A percentile compares a stretch with the other conserved stretches of the same genome.
These are phyloP conservation scores for Talaromyces marneffei DNA, from an alignment of 2,329 filamentous ascomycete species.

Conservation along the genomic window DNA sequence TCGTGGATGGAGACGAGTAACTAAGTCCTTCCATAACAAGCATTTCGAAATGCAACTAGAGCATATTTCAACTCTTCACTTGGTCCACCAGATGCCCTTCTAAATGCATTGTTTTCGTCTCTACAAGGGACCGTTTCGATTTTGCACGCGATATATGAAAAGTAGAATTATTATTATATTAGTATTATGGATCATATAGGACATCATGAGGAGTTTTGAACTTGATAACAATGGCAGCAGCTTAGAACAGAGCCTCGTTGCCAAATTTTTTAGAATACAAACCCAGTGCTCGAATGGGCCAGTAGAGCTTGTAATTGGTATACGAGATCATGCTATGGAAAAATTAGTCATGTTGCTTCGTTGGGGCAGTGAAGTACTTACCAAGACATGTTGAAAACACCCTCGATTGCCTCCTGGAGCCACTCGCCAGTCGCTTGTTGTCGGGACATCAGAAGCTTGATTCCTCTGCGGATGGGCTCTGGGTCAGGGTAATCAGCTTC, in stretches of 20 bases:
- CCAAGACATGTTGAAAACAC: slow-evolving; percentile 98
- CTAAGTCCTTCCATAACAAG: no score
- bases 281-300: slow-evolving; percentile 87
- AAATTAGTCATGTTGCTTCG: slow-evolving; percentile 19
- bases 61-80: no score
- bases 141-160: neutral
- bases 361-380: slow-evolving; percentile 37
- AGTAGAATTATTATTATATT: neutral
- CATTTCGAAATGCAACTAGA: no score
- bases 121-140: neutral
- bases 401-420: slow-evolving; percentile 92
- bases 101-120: neutral
- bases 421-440: slow-evolving; percentile 90
- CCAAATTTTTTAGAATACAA: slow-evolving; percentile 75
- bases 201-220: neutral
- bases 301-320: slow-evolving; percentile 97
- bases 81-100: neutral
- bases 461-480: slow-evolving; percentile 64
- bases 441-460: slow-evolving; percentile 75
- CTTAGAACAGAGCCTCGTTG: slow-evolving; percentile 50
- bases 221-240: neutral
- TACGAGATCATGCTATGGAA: slow-evolving; percentile 82
- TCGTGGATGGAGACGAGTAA: no score
- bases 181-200: neutral
- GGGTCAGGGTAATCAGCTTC: slow-evolving; percentile 75